phyloP scores from a whole-genome alignment of 805 yeast genomes.

The Nakazawaea molendinolei region DNA sequence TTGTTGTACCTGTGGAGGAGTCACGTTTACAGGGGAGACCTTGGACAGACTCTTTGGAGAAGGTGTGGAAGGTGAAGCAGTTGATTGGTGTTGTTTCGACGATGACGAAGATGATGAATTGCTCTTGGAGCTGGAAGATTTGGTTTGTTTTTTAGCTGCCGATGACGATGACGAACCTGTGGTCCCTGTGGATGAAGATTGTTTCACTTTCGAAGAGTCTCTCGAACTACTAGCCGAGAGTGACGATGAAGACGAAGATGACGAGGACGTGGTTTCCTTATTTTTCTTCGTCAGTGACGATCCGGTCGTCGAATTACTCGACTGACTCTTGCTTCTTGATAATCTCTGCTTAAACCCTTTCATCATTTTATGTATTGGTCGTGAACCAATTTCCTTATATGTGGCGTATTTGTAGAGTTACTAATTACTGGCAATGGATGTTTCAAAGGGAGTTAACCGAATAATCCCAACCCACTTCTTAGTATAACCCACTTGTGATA shows the following conservation, averaged over 20 bases:
- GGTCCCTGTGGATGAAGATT: no score
- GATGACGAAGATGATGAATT: slow-evolving; percentile 6
- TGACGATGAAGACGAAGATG: not conserved
- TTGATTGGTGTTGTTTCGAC: not conserved
- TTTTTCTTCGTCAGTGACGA: slow-evolving; percentile 9
- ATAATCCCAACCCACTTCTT: no score
- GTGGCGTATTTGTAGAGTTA: no score
- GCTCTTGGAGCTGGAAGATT: slow-evolving; percentile 17
- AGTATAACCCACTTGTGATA: no score
- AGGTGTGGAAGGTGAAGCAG: slow-evolving; percentile 8
- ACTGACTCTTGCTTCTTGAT: slow-evolving; percentile 29
- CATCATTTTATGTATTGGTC: slow-evolving; percentile 47
- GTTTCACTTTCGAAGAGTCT: no score
- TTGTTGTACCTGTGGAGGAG: slow-evolving; percentile 14
- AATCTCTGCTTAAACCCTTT: slow-evolving; percentile 64
- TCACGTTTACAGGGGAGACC: slow-evolving; percentile 8
- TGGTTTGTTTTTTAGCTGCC: no score
- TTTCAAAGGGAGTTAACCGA: no score
- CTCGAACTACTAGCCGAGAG: no score
- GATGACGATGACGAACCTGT: no score
- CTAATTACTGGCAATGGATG: no score
- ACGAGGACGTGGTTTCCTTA: not conserved
- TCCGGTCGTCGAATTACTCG: slow-evolving; percentile 14
- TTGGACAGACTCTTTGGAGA: slow-evolving; percentile 5
- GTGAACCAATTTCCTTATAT: not conserved